Base-by-base conservation (phyloP, 148 eudicot species). In the Gaultheria prostrata region DNA sequence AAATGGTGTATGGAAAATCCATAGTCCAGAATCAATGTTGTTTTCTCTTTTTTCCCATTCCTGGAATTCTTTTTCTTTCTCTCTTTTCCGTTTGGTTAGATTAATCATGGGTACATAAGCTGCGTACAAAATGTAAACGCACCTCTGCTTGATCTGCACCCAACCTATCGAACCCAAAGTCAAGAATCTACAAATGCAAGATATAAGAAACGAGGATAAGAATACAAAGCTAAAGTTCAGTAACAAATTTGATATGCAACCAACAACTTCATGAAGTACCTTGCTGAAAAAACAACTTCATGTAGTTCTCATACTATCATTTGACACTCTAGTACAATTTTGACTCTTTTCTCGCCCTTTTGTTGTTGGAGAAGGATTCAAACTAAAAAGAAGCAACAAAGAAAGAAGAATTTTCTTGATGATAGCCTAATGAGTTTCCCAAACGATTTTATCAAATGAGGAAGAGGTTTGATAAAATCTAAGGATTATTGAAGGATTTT, bases 151-250 rank as follows among this genome's bases (percentile, higher is more conserved):
- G 90, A 87, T 90, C 90, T 45, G 95, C 98, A 81, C 99, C 99
- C 93, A 97, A 83, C 56, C 99, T 92, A 87, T 97, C 97, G 77
- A 97, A 97, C 67, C 94, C 99, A 83, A 97, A 97, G 91, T 97
- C 99, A 86, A 97, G 99, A 87, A 97, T 88, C 99, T 94, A 88
- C 59, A 85, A 86, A 74, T 30, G 35, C 74, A 85, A 83, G 78
- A 81, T 61, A 51, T 4, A 77, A 51, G 17, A 73, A 48, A 33
- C 56, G 24, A 83, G 73, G 61, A n/a, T 30, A 30, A 67, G 72
- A 35, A 67, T 24, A 48, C 13, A 81, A n/a, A 83, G 63, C 43
- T 33, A 45, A 50, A 65, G 17, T 2, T 1, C 73, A 2, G 73
- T 56, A 18, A 83, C 35, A 54, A 78, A 20, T 17, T 26, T 77